Evolutionary conservation across 257 asterid genomes (phyloP).

Genomic region (Gynochthodes officinalis): DNA sequence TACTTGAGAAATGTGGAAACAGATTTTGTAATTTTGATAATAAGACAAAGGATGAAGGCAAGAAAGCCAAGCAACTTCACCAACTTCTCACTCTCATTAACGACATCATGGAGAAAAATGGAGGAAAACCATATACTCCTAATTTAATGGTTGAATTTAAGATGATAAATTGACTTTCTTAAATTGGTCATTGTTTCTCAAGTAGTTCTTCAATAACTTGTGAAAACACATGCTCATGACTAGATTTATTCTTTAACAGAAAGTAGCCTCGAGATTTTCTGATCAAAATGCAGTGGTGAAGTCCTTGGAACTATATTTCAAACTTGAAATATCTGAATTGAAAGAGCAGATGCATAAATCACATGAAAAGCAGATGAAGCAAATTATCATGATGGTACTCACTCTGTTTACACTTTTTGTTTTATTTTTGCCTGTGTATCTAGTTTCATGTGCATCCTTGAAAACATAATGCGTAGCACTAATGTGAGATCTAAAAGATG

Average conservation of each 20-base stretch:
- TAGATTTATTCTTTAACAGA: conserved; percentile 28
- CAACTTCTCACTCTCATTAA: conserved; percentile 51
- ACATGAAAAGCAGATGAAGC: conserved; percentile 46
- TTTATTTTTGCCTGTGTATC: neutral
- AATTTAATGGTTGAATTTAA: conserved; percentile 46
- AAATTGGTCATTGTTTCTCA: no score
- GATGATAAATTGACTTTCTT: conserved; percentile 14
- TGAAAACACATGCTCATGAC: neutral
- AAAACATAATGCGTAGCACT: neutral
- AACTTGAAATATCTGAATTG: conserved; percentile 47
- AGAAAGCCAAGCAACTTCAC: conserved; percentile 38
- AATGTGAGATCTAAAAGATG: conserved; percentile 14
- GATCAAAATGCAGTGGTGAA: conserved; percentile 47
- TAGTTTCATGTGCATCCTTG: neutral
- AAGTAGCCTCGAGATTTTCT: conserved; percentile 36
- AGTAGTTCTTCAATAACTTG: no score
- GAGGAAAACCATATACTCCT: conserved; percentile 56
- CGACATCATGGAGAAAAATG: conserved; percentile 42
- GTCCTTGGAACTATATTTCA: conserved; percentile 43
- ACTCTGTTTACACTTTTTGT: neutral
- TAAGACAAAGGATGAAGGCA: conserved; percentile 40
- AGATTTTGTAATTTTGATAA: conserved; percentile 73
- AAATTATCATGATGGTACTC: conserved; percentile 55
- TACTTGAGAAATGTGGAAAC: conserved; percentile 54
- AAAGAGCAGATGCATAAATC: conserved; percentile 39